These are phyloP conservation scores for Phaseolus coccineus DNA, from an alignment of 331 rosid genomes.

Conservation along the genomic window DNA sequence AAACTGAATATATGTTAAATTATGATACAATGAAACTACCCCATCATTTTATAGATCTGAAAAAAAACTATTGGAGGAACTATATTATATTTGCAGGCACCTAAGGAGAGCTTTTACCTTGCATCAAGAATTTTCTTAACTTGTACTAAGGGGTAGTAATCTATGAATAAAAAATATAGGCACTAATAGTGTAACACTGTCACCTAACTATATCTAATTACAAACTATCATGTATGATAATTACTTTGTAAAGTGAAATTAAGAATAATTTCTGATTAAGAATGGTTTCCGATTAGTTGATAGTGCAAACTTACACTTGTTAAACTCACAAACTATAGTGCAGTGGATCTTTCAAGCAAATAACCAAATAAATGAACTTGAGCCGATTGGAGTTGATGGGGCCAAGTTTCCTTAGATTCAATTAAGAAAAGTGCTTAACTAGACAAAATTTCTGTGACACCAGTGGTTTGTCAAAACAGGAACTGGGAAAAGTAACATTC, in stretches of 20 bases:
- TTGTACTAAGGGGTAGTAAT: not conserved
- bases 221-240: not conserved
- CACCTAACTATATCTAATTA: not conserved
- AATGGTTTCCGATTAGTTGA: not conserved
- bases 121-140: slow-evolving; percentile 19
- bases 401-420: slow-evolving; percentile 43
- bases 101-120: slow-evolving; percentile 37
- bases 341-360: slow-evolving; percentile 15
- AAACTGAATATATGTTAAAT: slow-evolving; percentile 25
- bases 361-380: slow-evolving; percentile 26
- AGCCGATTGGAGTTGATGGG: slow-evolving; percentile 33
- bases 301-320: not conserved
- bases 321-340: not conserved
- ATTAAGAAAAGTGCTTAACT: slow-evolving; percentile 35
- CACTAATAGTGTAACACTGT: not conserved
- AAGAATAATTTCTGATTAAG: not conserved
- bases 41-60: slow-evolving; percentile 35
- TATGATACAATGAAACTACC: slow-evolving; percentile 42
- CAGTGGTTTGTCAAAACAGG: slow-evolving; percentile 66
- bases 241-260: not conserved
- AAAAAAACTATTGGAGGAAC: slow-evolving; percentile 25
- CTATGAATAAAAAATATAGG: not conserved
- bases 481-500: slow-evolving; percentile 63
- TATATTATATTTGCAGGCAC: slow-evolving; percentile 44
- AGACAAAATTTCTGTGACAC: slow-evolving; percentile 45